Conservation (phyloP, 2,329 filamentous ascomycete species). For the Colletotrichum ledebouriae region DNA sequence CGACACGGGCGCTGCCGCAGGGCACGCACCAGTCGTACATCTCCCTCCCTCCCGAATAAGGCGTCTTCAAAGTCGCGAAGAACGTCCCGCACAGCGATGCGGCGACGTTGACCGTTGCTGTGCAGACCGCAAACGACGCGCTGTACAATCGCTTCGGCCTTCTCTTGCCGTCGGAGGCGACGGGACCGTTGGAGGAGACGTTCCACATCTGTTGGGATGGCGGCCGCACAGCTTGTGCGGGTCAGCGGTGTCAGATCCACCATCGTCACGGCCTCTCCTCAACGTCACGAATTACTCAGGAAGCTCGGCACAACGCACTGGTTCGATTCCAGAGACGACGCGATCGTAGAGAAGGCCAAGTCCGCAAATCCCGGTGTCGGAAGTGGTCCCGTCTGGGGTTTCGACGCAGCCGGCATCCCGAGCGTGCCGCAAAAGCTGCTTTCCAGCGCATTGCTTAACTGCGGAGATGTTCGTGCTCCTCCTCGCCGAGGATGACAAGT, state of each 20-base stretch:
- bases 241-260: constrained; percentile 49
- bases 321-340: constrained; percentile 49
- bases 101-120: constrained; percentile 6
- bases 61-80: constrained; percentile 8
- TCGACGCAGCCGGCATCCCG: too few relatives aligned
- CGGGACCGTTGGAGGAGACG: constrained; percentile 49
- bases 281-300: constrained; percentile 49
- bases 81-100: constrained; percentile 9
- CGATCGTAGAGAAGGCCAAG: too few relatives aligned
- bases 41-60: background rate
- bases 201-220: constrained; percentile 50
- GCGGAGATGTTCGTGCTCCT: too few relatives aligned
- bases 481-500: too few relatives aligned
- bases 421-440: too few relatives aligned
- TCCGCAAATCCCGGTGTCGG: too few relatives aligned
- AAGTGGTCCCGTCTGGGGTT: too few relatives aligned
- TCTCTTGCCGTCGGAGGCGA: background rate
- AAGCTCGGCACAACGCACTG: constrained; percentile 50
- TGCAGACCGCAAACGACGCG: constrained; percentile 15
- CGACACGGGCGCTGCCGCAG: background rate
- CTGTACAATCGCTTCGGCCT: constrained; percentile 20
- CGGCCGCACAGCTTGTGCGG: constrained; percentile 52
- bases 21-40: constrained; percentile 22
- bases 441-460: too few relatives aligned
- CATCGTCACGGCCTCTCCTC: constrained; percentile 49